A percentile compares a stretch with the other conserved stretches of the same genome.
phyloP scores from a whole-genome alignment of 208 protist genomes.

The Crithidia brevicula region DNA sequence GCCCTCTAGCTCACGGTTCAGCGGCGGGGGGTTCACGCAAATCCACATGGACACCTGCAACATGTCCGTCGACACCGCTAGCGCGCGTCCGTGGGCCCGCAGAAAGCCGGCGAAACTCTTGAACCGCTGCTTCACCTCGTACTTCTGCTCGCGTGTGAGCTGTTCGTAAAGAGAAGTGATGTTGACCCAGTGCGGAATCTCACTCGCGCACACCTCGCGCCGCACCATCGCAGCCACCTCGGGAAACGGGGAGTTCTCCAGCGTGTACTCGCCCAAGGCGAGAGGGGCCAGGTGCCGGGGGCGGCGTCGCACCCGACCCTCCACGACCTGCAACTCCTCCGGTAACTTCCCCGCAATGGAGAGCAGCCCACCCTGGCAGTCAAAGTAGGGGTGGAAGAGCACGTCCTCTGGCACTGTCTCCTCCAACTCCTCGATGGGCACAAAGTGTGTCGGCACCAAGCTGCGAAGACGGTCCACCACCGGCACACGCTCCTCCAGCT shows the following conservation, averaged over 20 bases:
- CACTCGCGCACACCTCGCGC: constrained; percentile 61
- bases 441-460: constrained; percentile 71
- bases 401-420: constrained; percentile 80
- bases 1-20: constrained; percentile 5
- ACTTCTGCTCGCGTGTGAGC: constrained; percentile 66
- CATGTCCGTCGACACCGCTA: constrained; percentile 86
- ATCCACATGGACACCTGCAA: constrained; percentile 87
- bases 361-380: constrained; percentile 87
- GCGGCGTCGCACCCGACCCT: constrained; percentile 66
- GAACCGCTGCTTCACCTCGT: constrained; percentile 60
- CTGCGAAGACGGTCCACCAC: constrained; percentile 78
- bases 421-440: constrained; percentile 71
- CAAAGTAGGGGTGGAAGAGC: constrained; percentile 91
- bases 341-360: constrained; percentile 86
- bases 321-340: constrained; percentile 85
- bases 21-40: constrained; percentile 22
- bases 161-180: constrained; percentile 85
- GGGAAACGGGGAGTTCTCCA: constrained; percentile 73
- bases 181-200: constrained; percentile 85
- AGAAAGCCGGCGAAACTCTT: constrained; percentile 88
- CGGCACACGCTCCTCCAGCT: constrained; percentile 80
- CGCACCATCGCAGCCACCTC: constrained; percentile 61
- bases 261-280: constrained; percentile 68
- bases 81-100: constrained; percentile 67
- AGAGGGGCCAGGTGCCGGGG: constrained; percentile 77